These are phyloP conservation scores for Yamadazyma epiphylla DNA, from an alignment of 1,139 yeast species.

Conservation along the genomic window DNA sequence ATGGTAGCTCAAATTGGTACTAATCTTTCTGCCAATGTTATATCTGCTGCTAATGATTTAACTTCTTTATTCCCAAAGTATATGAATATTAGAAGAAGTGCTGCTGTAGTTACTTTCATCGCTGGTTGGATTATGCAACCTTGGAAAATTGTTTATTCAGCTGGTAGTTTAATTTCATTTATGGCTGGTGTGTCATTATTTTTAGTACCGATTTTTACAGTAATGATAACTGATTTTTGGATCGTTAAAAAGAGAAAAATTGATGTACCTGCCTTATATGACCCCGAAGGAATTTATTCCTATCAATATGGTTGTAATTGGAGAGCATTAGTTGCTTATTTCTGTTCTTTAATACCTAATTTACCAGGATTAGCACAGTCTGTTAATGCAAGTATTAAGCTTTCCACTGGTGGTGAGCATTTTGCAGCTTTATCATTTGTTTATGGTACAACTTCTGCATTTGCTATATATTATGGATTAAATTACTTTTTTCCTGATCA, in stretches of 20 bases:
- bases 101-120: slow-evolving; percentile 34
- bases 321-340: slow-evolving; percentile 13
- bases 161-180: slow-evolving; percentile 12
- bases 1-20: slow-evolving; percentile 44
- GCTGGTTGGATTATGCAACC: slow-evolving; percentile 34
- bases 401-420: slow-evolving; percentile 9
- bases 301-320: slow-evolving; percentile 12
- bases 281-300: slow-evolving; percentile 12
- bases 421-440: slow-evolving; percentile 10
- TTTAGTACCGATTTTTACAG: slow-evolving; percentile 12
- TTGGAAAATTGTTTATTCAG: slow-evolving; percentile 20
- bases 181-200: slow-evolving; percentile 13
- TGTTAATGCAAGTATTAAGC: slow-evolving; percentile 9
- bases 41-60: slow-evolving; percentile 52
- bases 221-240: slow-evolving; percentile 14
- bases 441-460: slow-evolving; percentile 12
- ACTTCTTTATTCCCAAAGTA: slow-evolving; percentile 47
- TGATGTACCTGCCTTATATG: slow-evolving; percentile 11
- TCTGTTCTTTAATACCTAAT: slow-evolving; percentile 12
- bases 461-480: slow-evolving; percentile 7
- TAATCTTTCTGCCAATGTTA: slow-evolving; percentile 47
- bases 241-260: slow-evolving; percentile 9
- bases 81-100: slow-evolving; percentile 50
- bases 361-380: slow-evolving; percentile 13
- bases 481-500: slow-evolving; percentile 11